Percentiles rank a stretch among this genome's conserved stretches.
phyloP scores from a whole-genome alignment of 257 asterid genomes.

The Solanum ossicruentum region DNA sequence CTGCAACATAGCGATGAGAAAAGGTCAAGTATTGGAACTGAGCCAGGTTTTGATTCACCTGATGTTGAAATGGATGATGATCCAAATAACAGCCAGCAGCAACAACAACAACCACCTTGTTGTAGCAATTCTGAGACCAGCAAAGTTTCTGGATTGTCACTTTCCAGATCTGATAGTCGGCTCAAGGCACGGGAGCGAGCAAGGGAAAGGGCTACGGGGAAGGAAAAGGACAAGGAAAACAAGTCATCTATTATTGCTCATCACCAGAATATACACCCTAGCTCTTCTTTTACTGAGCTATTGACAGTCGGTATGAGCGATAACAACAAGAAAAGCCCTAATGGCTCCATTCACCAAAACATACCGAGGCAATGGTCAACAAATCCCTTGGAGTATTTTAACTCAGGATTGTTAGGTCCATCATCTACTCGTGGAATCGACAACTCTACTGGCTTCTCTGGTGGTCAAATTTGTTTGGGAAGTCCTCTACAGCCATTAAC shows the following conservation, averaged over 20 bases:
- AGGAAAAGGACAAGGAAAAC: slow-evolving; percentile 31
- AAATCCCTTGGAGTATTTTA: slow-evolving; percentile 34
- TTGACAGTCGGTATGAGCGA: slow-evolving; percentile 23
- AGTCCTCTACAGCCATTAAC: slow-evolving; percentile 8
- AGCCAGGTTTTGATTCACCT: slow-evolving; percentile 36
- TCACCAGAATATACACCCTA: slow-evolving; percentile 30
- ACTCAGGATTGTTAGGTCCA: slow-evolving; percentile 17
- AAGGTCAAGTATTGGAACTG: slow-evolving; percentile 40
- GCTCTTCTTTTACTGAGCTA: slow-evolving; percentile 46
- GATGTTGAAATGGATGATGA: slow-evolving; percentile 42
- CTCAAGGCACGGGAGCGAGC: slow-evolving; percentile 43
- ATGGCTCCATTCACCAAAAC: background rate
- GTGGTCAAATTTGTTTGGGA: slow-evolving; percentile 16
- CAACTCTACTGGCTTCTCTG: background rate
- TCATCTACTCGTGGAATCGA: background rate
- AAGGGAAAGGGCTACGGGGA: slow-evolving; percentile 35
- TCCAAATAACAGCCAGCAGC: slow-evolving; percentile 18
- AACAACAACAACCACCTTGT: background rate
- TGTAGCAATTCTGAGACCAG: slow-evolving; percentile 39
- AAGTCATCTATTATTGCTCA: slow-evolving; percentile 7
- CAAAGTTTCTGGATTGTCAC: slow-evolving; percentile 42
- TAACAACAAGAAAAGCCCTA: background rate
- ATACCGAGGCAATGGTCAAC: slow-evolving; percentile 22
- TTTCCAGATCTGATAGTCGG: slow-evolving; percentile 43
- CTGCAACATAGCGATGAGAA: slow-evolving; percentile 51